phyloP scores from a whole-genome alignment of 1,284 basidiomycete genomes.

The Rhodofomes roseus region DNA sequence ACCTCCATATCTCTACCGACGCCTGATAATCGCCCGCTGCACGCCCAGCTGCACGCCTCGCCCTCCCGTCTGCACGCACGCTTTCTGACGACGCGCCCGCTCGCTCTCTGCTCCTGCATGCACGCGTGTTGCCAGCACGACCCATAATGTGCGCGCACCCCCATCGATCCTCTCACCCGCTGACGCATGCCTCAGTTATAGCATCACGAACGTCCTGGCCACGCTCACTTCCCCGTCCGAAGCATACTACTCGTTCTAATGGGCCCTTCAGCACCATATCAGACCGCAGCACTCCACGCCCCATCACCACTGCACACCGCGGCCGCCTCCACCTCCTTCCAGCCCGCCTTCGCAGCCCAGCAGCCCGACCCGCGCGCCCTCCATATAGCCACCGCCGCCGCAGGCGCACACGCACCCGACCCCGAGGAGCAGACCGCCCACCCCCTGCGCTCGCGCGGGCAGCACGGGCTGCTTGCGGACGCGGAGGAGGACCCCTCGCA shows the following conservation, averaged over 20 bases:
- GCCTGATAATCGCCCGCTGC: slow-evolving; percentile 1
- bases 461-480: slow-evolving; percentile 8
- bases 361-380: slow-evolving; percentile 12
- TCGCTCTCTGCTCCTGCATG: background rate
- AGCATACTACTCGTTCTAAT: slow-evolving; percentile 22
- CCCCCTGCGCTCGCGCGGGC: slow-evolving; percentile 21
- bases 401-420: slow-evolving; percentile 21
- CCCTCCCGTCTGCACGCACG: background rate
- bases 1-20: slow-evolving; percentile 1
- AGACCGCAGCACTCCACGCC: slow-evolving; percentile 11
- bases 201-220: slow-evolving; percentile 4
- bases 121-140: slow-evolving; percentile 1
- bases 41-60: background rate
- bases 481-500: background rate
- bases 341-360: slow-evolving; percentile 1
- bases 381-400: slow-evolving; percentile 24
- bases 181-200: background rate
- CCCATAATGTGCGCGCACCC: background rate
- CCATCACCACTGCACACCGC: slow-evolving; percentile 5
- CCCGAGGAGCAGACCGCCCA: slow-evolving; percentile 30
- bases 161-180: background rate
- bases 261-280: slow-evolving; percentile 25
- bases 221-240: slow-evolving; percentile 15
- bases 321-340: slow-evolving; percentile 7
- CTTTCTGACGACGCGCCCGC: background rate